These are phyloP conservation scores for Tieghemiomyces parasiticus DNA, from an alignment of 192 early-diverging fungal species.

Conservation along the genomic window DNA sequence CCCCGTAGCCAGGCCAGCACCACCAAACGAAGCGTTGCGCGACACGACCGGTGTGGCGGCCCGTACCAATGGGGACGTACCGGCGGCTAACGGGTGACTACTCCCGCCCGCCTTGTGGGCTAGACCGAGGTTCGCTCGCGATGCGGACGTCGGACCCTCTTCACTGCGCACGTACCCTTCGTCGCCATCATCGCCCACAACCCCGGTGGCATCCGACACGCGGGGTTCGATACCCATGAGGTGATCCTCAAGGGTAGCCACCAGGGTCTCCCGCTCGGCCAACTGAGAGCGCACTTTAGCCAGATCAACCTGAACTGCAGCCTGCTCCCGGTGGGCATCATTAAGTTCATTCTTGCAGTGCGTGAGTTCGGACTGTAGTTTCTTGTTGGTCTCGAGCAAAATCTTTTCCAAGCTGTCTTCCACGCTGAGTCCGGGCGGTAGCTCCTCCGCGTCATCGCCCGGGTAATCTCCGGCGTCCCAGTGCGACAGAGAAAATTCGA, in stretches of 20 bases:
- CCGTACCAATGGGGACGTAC: background rate
- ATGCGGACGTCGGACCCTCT: no score
- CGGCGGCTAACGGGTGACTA: no score
- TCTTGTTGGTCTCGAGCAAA: constrained; percentile 70
- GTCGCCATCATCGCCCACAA: no score
- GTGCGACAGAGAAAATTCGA: constrained; percentile 46
- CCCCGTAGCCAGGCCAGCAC: no score
- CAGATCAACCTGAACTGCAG: constrained; percentile 25
- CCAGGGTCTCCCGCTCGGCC: constrained; percentile 27
- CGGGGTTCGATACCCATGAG: constrained; percentile 29
- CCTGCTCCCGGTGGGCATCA: background rate
- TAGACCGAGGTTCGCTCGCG: no score
- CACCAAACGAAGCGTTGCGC: no score
- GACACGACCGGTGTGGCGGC: background rate
- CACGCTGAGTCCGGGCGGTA: constrained; percentile 18
- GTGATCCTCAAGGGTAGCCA: constrained; percentile 37
- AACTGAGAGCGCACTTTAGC: constrained; percentile 20
- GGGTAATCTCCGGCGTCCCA: constrained; percentile 31
- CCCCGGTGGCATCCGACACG: no score
- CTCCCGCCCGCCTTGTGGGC: no score
- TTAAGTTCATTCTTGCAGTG: background rate
- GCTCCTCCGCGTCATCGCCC: constrained; percentile 24
- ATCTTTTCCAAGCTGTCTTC: constrained; percentile 57
- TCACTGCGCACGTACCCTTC: no score
- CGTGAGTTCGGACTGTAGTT: constrained; percentile 53